Evolutionary conservation across 768 basidiomycete species (phyloP).

Genomic region (Boletus reticulatus): DNA sequence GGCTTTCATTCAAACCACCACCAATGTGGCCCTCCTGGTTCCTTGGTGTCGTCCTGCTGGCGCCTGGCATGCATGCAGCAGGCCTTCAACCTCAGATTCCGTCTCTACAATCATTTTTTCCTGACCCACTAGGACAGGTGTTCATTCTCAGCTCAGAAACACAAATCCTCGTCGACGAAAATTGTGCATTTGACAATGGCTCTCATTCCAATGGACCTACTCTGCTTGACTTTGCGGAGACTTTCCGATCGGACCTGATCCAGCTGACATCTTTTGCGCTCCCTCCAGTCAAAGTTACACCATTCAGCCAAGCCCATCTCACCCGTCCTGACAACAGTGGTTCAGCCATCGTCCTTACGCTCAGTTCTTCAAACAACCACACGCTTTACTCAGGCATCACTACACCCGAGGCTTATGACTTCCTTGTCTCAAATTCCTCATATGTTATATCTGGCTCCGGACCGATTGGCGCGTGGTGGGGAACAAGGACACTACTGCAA

Average conservation of each 20-base stretch:
- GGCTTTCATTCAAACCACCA: no score
- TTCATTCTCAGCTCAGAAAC: slow-evolving; percentile 33
- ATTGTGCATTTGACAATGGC: slow-evolving; percentile 12
- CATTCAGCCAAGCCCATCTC: slow-evolving; percentile 2
- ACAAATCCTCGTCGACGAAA: slow-evolving; percentile 37
- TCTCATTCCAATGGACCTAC: slow-evolving; percentile 26
- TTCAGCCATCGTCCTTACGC: slow-evolving; percentile 32
- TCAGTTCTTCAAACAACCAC: slow-evolving; percentile 25
- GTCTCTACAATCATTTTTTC: slow-evolving; percentile 34
- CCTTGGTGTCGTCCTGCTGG: not conserved
- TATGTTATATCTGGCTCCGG: slow-evolving; percentile 35
- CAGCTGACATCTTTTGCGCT: slow-evolving; percentile 28
- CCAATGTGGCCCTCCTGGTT: not conserved
- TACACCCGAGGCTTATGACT: slow-evolving; percentile 41
- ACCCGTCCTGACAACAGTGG: not conserved
- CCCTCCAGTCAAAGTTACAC: slow-evolving; percentile 21
- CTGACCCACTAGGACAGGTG: slow-evolving; percentile 10
- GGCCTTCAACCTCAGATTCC: slow-evolving; percentile 34
- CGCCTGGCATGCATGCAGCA: not conserved
- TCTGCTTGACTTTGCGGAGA: slow-evolving; percentile 35
- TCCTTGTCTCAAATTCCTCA: slow-evolving; percentile 28
- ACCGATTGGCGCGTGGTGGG: slow-evolving; percentile 43
- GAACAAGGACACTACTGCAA: slow-evolving; percentile 43
- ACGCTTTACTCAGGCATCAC: slow-evolving; percentile 36
- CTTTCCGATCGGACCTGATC: slow-evolving; percentile 36